Conservation (phyloP, 2,329 filamentous ascomycete species). For the Tolypocladium paradoxum region DNA sequence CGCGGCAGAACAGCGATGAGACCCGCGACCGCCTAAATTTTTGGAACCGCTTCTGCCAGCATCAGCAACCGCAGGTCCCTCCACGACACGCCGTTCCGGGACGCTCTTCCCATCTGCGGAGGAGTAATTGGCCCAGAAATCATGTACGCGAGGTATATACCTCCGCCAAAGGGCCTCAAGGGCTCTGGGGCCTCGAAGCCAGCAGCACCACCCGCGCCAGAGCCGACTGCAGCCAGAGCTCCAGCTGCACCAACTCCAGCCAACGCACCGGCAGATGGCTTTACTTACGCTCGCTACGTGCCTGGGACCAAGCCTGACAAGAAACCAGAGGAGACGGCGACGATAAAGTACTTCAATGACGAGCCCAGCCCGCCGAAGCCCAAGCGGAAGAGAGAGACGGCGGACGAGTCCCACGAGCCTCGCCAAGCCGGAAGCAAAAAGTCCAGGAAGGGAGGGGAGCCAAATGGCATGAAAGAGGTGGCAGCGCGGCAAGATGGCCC, state of each 20-base stretch:
- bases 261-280: constrained; percentile 9
- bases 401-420: constrained; percentile 15
- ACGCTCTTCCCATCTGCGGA: constrained; percentile 3
- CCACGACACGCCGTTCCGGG: neutral
- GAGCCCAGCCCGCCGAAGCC: constrained; percentile 12
- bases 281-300: constrained; percentile 31
- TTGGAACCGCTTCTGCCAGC: constrained; percentile 11
- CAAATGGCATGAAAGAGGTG: constrained; percentile 3
- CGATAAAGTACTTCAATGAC: constrained; percentile 18
- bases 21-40: constrained; percentile 20
- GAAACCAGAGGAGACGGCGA: constrained; percentile 5
- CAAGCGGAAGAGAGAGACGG: constrained; percentile 26
- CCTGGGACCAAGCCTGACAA: constrained; percentile 16
- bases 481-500: neutral
- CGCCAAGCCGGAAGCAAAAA: constrained; percentile 22
- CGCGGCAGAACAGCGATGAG: constrained; percentile 28
- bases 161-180: constrained; percentile 16
- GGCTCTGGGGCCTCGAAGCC: neutral
- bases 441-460: constrained; percentile 14
- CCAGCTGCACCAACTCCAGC: constrained; percentile 2
- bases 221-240: constrained; percentile 2
- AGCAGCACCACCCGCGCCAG: constrained; percentile 1
- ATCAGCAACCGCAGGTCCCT: neutral
- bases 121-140: constrained; percentile 10
- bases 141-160: constrained; percentile 35